A percentile compares a stretch with the other conserved stretches of the same genome.
phyloP scores from a whole-genome alignment of 2,329 filamentous ascomycete species.

The Diaporthe velutina region DNA sequence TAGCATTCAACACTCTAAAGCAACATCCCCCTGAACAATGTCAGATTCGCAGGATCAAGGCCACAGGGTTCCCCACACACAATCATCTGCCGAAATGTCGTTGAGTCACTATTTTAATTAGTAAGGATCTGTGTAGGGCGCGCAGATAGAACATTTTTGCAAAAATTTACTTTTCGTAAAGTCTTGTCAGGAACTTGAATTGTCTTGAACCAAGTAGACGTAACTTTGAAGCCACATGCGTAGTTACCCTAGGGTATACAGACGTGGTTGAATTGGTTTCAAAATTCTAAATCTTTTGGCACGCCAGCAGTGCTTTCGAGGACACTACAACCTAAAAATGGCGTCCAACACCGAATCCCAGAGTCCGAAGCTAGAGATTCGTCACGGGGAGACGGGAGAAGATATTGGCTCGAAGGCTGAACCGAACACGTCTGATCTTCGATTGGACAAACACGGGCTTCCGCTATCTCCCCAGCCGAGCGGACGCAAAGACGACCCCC shows the following conservation, averaged over 20 bases:
- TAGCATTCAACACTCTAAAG: not conserved
- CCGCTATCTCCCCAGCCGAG: slow-evolving; percentile 13
- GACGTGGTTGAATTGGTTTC: no score
- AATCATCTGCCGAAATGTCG: slow-evolving; percentile 1
- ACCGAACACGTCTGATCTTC: not conserved
- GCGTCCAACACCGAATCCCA: not conserved
- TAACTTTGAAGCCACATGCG: no score
- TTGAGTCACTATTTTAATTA: not conserved
- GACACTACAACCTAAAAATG: not conserved
- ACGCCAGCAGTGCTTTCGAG: not conserved
- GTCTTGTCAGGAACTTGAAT: no score
- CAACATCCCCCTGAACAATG: not conserved
- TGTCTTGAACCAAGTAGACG: not conserved
- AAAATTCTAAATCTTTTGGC: not conserved
- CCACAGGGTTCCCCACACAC: slow-evolving; percentile 18
- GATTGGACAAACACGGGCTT: slow-evolving; percentile 7
- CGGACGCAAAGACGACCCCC: slow-evolving; percentile 4
- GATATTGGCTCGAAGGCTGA: not conserved
- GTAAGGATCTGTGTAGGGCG: not conserved
- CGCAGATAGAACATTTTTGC: not conserved
- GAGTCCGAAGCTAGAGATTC: not conserved
- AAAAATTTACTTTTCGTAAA: not conserved
- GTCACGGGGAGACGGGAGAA: not conserved
- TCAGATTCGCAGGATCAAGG: not conserved
- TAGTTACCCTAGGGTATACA: not conserved